Conservation (phyloP, 176 grass and related monocot genomes). For the Olyra latifolia region DNA sequence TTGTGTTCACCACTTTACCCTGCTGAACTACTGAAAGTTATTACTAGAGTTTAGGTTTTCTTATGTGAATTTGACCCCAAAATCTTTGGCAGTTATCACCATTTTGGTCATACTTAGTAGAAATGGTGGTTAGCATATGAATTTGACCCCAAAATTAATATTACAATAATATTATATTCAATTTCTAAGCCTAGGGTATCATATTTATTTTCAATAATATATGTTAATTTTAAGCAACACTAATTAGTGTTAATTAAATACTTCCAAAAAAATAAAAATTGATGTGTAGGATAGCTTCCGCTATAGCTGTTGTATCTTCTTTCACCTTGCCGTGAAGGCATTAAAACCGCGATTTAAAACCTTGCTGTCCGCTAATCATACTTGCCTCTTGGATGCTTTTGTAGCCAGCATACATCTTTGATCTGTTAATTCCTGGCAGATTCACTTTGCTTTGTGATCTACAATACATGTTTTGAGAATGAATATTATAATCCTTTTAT, state of each 20-base stretch:
- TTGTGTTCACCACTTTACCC: slow-evolving; percentile 13
- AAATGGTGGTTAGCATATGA: neutral
- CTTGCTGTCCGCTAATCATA: neutral
- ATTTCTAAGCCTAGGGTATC: neutral
- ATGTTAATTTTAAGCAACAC: neutral
- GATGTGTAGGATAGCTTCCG: no score
- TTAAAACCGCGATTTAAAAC: neutral
- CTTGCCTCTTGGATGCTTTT: neutral
- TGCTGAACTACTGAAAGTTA: slow-evolving; percentile 23
- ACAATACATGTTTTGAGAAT: neutral
- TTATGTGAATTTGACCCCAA: neutral
- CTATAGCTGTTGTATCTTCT: no score
- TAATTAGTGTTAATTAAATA: neutral
- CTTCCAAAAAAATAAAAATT: no score
- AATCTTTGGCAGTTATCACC: no score
- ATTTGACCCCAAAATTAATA: neutral
- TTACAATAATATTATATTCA: neutral
- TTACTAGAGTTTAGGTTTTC: slow-evolving; percentile 5
- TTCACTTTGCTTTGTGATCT: neutral
- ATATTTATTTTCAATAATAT: neutral
- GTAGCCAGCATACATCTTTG: neutral
- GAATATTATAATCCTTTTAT: neutral
- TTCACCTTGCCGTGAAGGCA: no score
- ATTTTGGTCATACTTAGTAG: neutral
- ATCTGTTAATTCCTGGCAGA: slow-evolving; percentile 6